These are phyloP conservation scores for Blastocladiella britannica DNA, from an alignment of 192 early-diverging fungal species.

Conservation along the genomic window DNA sequence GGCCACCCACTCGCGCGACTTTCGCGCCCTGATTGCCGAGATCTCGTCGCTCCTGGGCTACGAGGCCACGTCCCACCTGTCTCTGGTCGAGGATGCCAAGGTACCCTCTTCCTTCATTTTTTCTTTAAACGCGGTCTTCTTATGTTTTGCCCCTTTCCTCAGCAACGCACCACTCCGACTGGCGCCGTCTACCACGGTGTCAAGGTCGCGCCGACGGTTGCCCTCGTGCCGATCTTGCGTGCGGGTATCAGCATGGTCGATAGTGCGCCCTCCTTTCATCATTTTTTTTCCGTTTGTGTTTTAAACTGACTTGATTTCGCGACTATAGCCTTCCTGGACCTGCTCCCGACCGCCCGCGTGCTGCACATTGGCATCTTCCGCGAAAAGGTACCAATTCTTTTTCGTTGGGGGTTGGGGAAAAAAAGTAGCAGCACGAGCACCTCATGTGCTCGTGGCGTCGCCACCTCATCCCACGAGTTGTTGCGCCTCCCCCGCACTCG, in stretches of 20 bases:
- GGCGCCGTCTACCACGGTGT: conserved; percentile 18
- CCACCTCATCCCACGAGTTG: background rate
- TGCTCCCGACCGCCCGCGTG: conserved; percentile 47
- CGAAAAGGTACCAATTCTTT: conserved; percentile 30
- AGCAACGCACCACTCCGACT: conserved; percentile 20
- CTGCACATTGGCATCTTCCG: conserved; percentile 63
- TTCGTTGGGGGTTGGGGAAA: background rate
- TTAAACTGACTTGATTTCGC: conserved; percentile 3
- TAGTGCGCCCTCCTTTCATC: conserved; percentile 11
- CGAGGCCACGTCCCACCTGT: conserved; percentile 35
- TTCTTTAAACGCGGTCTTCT: conserved; percentile 1
- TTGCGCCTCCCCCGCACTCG: no score
- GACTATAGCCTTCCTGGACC: conserved; percentile 21
- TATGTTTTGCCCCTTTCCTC: background rate
- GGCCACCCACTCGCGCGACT: conserved; percentile 18
- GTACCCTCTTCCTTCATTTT: background rate
- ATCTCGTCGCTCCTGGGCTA: conserved; percentile 34
- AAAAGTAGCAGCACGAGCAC: no score
- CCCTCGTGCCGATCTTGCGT: conserved; percentile 41
- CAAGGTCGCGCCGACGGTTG: conserved; percentile 17
- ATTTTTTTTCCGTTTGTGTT: background rate
- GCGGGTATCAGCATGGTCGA: conserved; percentile 37
- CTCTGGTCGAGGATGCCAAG: background rate
- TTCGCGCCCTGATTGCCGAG: conserved; percentile 29
- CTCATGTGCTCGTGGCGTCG: no score